Conservation (phyloP, 2,329 filamentous ascomycete genomes). For the Venturia pyrina region DNA sequence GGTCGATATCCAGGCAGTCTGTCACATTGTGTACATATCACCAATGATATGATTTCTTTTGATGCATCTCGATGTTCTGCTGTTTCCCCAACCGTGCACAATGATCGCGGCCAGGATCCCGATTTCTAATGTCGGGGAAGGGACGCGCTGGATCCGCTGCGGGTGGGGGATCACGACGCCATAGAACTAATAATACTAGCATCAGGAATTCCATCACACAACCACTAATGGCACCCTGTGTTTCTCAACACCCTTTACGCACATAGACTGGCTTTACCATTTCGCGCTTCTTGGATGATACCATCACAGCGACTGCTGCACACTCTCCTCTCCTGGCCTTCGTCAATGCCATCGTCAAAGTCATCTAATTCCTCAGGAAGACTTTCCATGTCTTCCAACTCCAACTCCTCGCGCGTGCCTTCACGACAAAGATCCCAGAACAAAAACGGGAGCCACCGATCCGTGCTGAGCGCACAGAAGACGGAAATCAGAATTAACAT, state of each 20-base stretch:
- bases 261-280: not conserved
- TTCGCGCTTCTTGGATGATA: not conserved
- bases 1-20: not conserved
- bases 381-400: not conserved
- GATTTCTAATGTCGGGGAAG: not conserved
- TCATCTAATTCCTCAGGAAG: not conserved
- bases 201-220: not conserved
- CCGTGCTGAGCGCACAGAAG: slow-evolving; percentile 65
- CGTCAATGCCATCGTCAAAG: not conserved
- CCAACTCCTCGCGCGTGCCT: not conserved
- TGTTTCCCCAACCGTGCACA: not conserved
- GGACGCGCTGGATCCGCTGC: not conserved
- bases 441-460: slow-evolving; percentile 28
- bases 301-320: not conserved
- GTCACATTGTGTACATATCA: not conserved
- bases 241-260: not conserved
- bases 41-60: not conserved
- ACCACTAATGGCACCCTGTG: not conserved
- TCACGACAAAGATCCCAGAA: not conserved
- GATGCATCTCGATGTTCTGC: not conserved
- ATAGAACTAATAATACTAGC: no score
- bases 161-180: no score
- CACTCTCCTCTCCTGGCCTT: not conserved
- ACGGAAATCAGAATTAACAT: slow-evolving; percentile 68
- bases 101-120: not conserved